Base-by-base conservation (phyloP, 139 green algal genomes). In the Penium margaritaceum region DNA sequence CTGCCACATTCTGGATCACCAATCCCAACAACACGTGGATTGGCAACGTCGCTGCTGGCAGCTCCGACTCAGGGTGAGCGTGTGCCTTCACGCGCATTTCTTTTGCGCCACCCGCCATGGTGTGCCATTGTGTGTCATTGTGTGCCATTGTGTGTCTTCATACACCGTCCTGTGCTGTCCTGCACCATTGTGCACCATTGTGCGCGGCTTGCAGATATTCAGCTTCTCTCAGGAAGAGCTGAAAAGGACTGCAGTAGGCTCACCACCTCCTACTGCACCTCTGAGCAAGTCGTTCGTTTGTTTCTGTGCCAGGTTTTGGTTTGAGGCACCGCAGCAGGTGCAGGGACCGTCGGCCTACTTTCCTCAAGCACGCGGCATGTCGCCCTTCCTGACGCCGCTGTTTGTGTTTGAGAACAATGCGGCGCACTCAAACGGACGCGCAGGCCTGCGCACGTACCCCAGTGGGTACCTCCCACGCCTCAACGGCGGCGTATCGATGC, bases 1-100 rank as follows among this genome's bases (percentile, higher is more conserved):
- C 89, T 1, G 88, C 89, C 15, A 84, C 82, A 0, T 95, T 91
- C 78, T 93, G 88, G 88, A 85, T 90, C 76, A 88, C 88, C 36
- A 89, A 90, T 76, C 83, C 85, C 66, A 86, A 85, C 78, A 93
- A 93, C 81, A 86, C 72, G 15, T 78, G 78, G 58, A 65, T 54
- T 14, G 30, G 58, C 41, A 90, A 89, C 66, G 54, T 76, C 32
- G 85, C 83, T n/a, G 83, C 67, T 21, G 83, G 83, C 1, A 67
- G 35, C 0, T 33, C 47, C 6, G 76, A 67, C 39, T 83, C 65
- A 15, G 76, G 70, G 57, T 80, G 65, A 24, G 65, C n/a, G n/a
- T n/a, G n/a, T n/a, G n/a, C n/a, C n/a, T n/a, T n/a, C n/a, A n/a
- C n/a, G n/a, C n/a, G n/a, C n/a, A n/a, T n/a, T n/a, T n/a, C n/a